A percentile compares a stretch with the other conserved stretches of the same genome.
Evolutionary conservation across 2,329 filamentous ascomycete genomes (phyloP).

Genomic region (Ciborinia camelliae): DNA sequence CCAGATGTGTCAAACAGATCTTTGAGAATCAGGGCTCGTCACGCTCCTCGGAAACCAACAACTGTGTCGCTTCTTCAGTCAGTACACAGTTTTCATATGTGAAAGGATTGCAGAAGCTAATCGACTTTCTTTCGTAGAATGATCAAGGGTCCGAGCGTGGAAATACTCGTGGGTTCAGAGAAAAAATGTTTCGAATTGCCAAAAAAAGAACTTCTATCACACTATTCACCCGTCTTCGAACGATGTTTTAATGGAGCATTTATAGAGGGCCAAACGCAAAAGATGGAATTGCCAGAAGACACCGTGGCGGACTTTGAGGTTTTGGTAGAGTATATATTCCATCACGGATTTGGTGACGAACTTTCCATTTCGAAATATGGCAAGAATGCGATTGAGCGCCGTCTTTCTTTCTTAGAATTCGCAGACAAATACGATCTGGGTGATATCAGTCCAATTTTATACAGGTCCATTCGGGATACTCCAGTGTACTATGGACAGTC

Average conservation of each 20-base stretch:
- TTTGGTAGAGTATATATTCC: not conserved
- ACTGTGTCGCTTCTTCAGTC: not conserved
- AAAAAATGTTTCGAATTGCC: conserved; percentile 22
- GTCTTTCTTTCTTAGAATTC: not conserved
- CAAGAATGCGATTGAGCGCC: no score
- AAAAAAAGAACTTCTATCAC: conserved; percentile 21
- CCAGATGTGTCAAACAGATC: not conserved
- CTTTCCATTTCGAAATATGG: not conserved
- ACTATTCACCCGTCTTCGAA: conserved; percentile 24
- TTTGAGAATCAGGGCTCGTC: not conserved
- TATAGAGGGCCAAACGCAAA: conserved; percentile 15
- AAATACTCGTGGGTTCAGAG: conserved; percentile 19
- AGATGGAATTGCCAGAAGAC: conserved; percentile 16
- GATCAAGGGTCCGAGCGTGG: conserved; percentile 12
- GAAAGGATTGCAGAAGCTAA: not conserved
- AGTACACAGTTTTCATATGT: not conserved
- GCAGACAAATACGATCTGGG: not conserved
- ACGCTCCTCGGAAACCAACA: not conserved
- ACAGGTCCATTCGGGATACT: not conserved
- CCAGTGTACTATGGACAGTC: no score
- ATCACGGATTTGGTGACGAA: no score
- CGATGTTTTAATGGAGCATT: conserved; percentile 21
- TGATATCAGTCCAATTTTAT: not conserved
- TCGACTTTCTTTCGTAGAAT: not conserved
- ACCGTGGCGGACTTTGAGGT: not conserved